Base-by-base conservation (phyloP, 2,329 filamentous ascomycete species). In the Colletotrichum higginsianum region DNA sequence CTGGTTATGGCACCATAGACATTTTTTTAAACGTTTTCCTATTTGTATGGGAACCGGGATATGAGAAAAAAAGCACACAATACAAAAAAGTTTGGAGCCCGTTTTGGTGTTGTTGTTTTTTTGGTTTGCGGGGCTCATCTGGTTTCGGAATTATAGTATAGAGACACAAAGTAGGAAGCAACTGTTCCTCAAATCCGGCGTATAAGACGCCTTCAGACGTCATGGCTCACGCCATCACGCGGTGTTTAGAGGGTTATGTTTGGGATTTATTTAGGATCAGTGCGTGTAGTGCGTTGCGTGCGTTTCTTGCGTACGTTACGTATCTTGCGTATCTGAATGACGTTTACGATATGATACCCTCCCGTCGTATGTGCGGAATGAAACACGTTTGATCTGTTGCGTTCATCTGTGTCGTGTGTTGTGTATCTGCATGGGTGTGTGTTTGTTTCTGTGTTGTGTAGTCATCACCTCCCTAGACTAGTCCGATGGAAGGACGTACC, bases 1-100 rank as follows among this genome's bases (percentile, higher is more conserved):
- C 87, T 98, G 82, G 94, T 98, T 82, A 93, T 99, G 93, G 79
- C 74, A 68, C 71, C 74, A 73, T 77, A 74, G 74, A 73, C 58
- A 57, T 70, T 53, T 71, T 46, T 71, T 66, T 66, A 62, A 50
- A 65, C 74, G 56, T 47, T 56, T 60, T 57, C 58, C 30, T 62
- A 49, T 23, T 42, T 44, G 38, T 52, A 21, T 55, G 53, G 69
- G 58, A 46, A 64, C 38, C 30, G 30, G 58, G 56, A 62, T 44
- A 60, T 53, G 46, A 63, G 55, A 67, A 9, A 71, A 71, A 71
- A 71, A 47, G 53, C 65, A 71, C 30, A 71, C 44, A 49, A 16
- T 44, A 30, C 38, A 60, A 57, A 73, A 67, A 68, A 61, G 49
- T 66, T 73, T 68, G 52, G 44, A 70, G 44, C n/a, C 53, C 21